Conservation (phyloP, 257 asterid species). For the Solanum ossicruentum region DNA sequence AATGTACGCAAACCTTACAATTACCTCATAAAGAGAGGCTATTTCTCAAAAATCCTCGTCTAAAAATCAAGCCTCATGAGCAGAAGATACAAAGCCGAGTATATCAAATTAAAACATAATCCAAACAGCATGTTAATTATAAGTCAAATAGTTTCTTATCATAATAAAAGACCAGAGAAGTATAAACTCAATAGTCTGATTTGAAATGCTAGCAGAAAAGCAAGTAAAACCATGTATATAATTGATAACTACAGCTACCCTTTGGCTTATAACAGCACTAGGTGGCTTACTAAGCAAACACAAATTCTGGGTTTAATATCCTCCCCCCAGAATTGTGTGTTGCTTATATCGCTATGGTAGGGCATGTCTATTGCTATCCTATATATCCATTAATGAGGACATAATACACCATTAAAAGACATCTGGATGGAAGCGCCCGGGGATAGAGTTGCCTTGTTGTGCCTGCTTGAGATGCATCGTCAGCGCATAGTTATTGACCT, state of each 20-base stretch:
- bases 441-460: conserved; percentile 53
- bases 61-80: no score
- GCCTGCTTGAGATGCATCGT: conserved; percentile 90
- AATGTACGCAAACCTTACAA: no score
- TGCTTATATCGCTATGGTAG: not conserved
- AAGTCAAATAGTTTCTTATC: not conserved
- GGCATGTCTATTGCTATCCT: not conserved
- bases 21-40: no score
- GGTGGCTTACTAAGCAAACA: not conserved
- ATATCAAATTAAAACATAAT: not conserved
- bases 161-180: not conserved
- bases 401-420: conserved; percentile 32
- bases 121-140: not conserved
- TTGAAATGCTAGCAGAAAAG: not conserved
- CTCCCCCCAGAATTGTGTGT: not conserved
- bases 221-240: not conserved
- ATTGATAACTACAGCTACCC: not conserved
- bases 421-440: conserved; percentile 82
- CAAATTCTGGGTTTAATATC: not conserved
- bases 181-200: not conserved
- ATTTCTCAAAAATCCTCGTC: no score
- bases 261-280: not conserved
- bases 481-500: conserved; percentile 67
- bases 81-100: not conserved
- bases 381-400: not conserved